phyloP scores from a whole-genome alignment of 352 stramenopile genomes.

The Globisporangium irregulare region DNA sequence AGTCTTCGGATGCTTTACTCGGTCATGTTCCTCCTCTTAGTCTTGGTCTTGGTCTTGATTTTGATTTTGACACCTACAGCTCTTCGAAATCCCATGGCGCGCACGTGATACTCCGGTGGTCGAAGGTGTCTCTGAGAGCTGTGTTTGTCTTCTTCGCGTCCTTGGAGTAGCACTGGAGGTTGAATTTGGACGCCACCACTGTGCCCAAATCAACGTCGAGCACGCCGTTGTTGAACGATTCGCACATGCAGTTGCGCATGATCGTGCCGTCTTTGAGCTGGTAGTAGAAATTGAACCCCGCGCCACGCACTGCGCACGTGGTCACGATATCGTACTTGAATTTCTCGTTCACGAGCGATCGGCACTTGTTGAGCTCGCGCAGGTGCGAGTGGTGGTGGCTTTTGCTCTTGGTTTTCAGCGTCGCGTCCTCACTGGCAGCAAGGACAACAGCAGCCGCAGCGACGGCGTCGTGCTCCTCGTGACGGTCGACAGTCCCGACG shows the following conservation, averaged over 20 bases:
- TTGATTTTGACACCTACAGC: background rate
- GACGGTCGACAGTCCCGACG: background rate
- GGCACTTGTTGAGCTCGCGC: background rate
- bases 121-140: background rate
- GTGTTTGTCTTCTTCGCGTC: background rate
- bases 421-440: background rate
- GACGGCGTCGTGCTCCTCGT: background rate
- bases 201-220: background rate
- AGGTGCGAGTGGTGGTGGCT: background rate
- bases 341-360: background rate
- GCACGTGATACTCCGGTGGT: background rate
- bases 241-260: constrained; percentile 1
- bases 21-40: background rate
- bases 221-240: constrained; percentile 1
- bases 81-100: background rate
- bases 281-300: background rate
- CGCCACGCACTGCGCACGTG: background rate
- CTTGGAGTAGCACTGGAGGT: constrained; percentile 1
- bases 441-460: background rate
- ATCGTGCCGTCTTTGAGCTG: constrained; percentile 2
- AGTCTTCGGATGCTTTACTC: background rate
- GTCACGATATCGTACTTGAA: constrained; percentile 1
- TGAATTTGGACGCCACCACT: background rate
- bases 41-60: background rate
- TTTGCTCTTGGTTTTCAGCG: background rate